These are phyloP conservation scores for Magnolia kwangsiensis DNA, from an alignment of 164 flowering plant species.

Conservation along the genomic window DNA sequence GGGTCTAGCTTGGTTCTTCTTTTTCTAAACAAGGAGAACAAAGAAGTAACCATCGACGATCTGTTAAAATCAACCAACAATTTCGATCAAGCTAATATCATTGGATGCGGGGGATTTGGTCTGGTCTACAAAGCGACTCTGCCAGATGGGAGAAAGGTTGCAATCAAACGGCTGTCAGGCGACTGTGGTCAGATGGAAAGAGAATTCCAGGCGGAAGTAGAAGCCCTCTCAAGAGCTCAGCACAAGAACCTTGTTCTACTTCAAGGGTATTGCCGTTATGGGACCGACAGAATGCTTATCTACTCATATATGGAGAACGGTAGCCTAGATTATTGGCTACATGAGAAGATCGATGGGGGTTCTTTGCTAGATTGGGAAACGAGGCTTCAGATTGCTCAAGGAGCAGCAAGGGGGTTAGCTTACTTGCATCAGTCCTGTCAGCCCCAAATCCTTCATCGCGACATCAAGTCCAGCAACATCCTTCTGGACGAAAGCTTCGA, in stretches of 20 bases:
- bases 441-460: conserved; percentile 77
- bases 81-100: conserved; percentile 74
- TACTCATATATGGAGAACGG: conserved; percentile 79
- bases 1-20: conserved; percentile 40
- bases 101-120: conserved; percentile 85
- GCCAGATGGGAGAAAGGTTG: conserved; percentile 59
- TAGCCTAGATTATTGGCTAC: conserved; percentile 92
- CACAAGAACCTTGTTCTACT: conserved; percentile 75
- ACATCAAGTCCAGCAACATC: conserved; percentile 81
- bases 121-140: conserved; percentile 68
- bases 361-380: conserved; percentile 57
- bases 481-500: conserved; percentile 66
- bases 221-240: conserved; percentile 70
- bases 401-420: conserved; percentile 66
- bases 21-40: conserved; percentile 42
- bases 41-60: conserved; percentile 53
- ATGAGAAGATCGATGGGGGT: conserved; percentile 62
- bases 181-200: conserved; percentile 77
- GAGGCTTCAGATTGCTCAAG: conserved; percentile 62
- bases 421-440: conserved; percentile 72
- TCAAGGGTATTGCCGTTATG: conserved; percentile 59
- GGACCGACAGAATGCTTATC: conserved; percentile 56
- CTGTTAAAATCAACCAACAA: conserved; percentile 56
- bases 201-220: conserved; percentile 78
- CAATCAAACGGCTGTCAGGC: conserved; percentile 73